phyloP scores from a whole-genome alignment of 176 grass and related monocot species.

The Luzula sylvatica region DNA sequence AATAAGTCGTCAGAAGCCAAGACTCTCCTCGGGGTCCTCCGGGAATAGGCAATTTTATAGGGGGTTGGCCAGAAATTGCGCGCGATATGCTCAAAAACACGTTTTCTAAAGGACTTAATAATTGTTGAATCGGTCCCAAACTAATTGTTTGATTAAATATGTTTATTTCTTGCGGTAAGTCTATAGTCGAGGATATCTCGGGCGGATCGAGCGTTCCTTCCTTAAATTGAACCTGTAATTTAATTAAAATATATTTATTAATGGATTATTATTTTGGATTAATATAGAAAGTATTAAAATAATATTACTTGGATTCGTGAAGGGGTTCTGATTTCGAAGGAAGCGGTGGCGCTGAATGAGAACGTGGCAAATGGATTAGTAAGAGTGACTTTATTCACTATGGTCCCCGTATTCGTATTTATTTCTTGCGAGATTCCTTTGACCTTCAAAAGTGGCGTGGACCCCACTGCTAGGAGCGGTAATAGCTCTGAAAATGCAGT shows the following conservation, averaged over 20 bases:
- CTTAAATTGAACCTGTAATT: constrained; percentile 72
- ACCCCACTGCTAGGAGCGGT: constrained; percentile 65
- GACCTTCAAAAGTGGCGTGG: constrained; percentile 65
- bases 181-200: constrained; percentile 41
- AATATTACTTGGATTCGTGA: constrained; percentile 75
- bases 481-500: constrained; percentile 85
- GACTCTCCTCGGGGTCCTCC: constrained; percentile 45
- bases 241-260: not conserved
- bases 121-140: constrained; percentile 50
- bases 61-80: constrained; percentile 64
- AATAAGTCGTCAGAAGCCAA: constrained; percentile 89
- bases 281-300: not conserved
- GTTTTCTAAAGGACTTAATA: constrained; percentile 51
- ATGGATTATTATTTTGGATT: too few relatives aligned
- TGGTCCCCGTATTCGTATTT: constrained; percentile 38
- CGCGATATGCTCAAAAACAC: constrained; percentile 53
- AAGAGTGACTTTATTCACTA: constrained; percentile 70
- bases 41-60: constrained; percentile 56
- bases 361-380: constrained; percentile 59
- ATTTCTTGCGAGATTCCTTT: constrained; percentile 86
- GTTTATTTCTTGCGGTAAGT: constrained; percentile 57
- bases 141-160: constrained; percentile 84
- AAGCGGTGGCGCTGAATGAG: constrained; percentile 82
- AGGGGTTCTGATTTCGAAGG: constrained; percentile 68
- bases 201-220: constrained; percentile 79